Base-by-base conservation (phyloP, 257 asterid species). In the Penstemon davidsonii region DNA sequence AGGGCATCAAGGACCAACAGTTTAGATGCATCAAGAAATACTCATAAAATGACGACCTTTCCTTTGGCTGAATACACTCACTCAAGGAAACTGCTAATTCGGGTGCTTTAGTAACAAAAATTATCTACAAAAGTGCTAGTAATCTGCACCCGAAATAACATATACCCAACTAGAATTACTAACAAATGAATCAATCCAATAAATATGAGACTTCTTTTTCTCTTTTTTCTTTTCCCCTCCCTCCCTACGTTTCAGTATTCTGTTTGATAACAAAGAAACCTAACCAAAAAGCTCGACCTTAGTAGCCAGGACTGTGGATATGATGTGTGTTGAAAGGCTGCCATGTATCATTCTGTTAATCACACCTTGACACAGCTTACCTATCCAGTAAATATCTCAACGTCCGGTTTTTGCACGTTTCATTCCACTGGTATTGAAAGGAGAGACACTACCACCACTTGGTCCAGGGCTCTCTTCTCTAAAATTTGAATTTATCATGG, bases 401-500 rank as follows among this genome's bases (percentile, higher is more conserved):
- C 90, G 91, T 71, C 97, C 97, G 15, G 96, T 91, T 80, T 94
- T 94, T 46, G 98, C 95, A 70, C 98, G 96, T 79, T 94, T 94
- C 98, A 89, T 85, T 71, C 96, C 96, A 56, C 88, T 84, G 53
- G 88, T 81, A 79, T 87, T 91, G 84, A 94, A 94, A 78, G 96
- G 96, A 4, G 99, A 94, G 60, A 87, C 84, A 12, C 97, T 87
- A 75, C 96, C 96, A 72, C 97, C 96, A 72, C 97, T 89, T 43
- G 99, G 98, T 62, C 99, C 97, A 5, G 98, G 99, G 70, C 96
- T 88, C 76, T 91, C 99, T 81, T 94, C 99, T 82, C 93, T 86
- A 68, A 88, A 83, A 68, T 85, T 89, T 47, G 99, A 94, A 79
- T 94, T 94, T 68, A 94, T 80, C 91, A 94, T 60, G 18, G 99